Evolutionary conservation across 352 stramenopile genomes (phyloP).

Genomic region (Phytophthora palmivora): DNA sequence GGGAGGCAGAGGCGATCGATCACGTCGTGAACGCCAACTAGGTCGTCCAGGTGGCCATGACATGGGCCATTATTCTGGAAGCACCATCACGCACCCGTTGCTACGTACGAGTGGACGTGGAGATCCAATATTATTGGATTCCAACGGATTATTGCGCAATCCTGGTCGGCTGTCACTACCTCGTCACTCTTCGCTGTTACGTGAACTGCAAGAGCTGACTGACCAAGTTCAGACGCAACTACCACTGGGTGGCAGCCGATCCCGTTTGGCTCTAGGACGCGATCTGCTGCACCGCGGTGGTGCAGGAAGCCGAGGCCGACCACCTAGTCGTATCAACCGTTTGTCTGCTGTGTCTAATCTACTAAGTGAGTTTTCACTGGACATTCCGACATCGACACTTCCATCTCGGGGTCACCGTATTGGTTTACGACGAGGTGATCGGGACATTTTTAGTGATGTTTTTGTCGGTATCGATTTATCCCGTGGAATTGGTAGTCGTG

Average conservation of each 20-base stretch:
- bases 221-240: constrained; percentile 82
- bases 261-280: constrained; percentile 44
- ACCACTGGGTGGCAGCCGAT: constrained; percentile 36
- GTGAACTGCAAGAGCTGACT: constrained; percentile 77
- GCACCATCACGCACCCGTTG: constrained; percentile 44
- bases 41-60: constrained; percentile 22
- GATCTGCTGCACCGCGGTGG: constrained; percentile 52
- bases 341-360: constrained; percentile 79
- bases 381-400: constrained; percentile 61
- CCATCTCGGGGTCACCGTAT: constrained; percentile 43
- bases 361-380: constrained; percentile 84
- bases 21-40: constrained; percentile 44
- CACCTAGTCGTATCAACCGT: constrained; percentile 66
- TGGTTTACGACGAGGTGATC: constrained; percentile 54
- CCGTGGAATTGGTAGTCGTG: constrained; percentile 47
- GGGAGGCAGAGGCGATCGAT: constrained; percentile 38
- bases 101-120: constrained; percentile 47
- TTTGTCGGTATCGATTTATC: constrained; percentile 44
- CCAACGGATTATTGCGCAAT: constrained; percentile 35
- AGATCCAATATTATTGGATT: constrained; percentile 41
- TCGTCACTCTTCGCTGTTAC: constrained; percentile 74
- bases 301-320: constrained; percentile 49
- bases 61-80: constrained; percentile 21
- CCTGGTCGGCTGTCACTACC: constrained; percentile 52
- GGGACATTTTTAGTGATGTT: constrained; percentile 53